Evolutionary conservation across 129 eudicot genomes (phyloP).

Genomic region (Tagetes patula): DNA sequence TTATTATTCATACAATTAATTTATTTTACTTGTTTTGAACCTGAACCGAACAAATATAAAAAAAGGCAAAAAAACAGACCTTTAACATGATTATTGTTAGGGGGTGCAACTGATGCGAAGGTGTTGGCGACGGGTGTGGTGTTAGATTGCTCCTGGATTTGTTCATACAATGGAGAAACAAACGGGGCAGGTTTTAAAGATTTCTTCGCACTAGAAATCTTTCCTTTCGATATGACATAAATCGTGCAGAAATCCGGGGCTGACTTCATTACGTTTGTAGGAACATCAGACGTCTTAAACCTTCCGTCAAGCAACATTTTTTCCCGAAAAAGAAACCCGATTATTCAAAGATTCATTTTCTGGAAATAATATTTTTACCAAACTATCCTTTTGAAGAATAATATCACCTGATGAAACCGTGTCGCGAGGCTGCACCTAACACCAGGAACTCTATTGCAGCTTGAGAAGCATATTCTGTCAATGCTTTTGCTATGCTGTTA

Average conservation of each 20-base stretch:
- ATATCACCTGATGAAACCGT: constrained; percentile 67
- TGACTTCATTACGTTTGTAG: constrained; percentile 47
- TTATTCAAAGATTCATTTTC: constrained; percentile 11
- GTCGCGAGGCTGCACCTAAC: constrained; percentile 76
- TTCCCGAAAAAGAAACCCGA: neutral
- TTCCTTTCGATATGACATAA: constrained; percentile 73
- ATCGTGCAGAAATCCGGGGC: constrained; percentile 80
- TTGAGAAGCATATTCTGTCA: constrained; percentile 55
- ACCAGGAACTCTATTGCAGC: constrained; percentile 66
- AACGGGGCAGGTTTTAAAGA: constrained; percentile 59
- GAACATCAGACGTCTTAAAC: constrained; percentile 57
- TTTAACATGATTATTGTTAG: constrained; percentile 32
- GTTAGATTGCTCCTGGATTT: constrained; percentile 32
- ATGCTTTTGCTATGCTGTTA: constrained; percentile 50
- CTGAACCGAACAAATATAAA: neutral
- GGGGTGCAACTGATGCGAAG: constrained; percentile 29
- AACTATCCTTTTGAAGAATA: neutral
- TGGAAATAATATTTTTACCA: neutral
- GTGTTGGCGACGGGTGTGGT: constrained; percentile 1
- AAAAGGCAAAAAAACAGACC: constrained; percentile 22
- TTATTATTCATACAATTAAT: neutral
- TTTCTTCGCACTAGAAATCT: constrained; percentile 63
- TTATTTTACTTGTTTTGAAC: neutral
- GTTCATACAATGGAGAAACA: constrained; percentile 47
- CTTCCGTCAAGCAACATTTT: constrained; percentile 36